Base-by-base conservation (phyloP, 2,329 filamentous ascomycete genomes). In the Nectriaceae sp. region DNA sequence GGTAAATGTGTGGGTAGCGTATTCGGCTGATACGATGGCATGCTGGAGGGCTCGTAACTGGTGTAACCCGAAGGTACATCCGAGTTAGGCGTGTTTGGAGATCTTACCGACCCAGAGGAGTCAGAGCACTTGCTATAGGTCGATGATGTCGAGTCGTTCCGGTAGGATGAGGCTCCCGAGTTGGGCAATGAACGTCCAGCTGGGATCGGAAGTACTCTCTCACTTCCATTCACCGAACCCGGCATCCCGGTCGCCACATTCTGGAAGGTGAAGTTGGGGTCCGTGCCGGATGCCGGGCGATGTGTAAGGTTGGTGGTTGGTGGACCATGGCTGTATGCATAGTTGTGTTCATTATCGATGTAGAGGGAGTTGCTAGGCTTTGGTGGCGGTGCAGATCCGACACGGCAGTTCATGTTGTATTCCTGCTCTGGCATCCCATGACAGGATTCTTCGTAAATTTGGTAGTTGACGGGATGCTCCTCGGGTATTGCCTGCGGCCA, bases 401-500 rank as follows among this genome's bases (percentile, higher is more conserved):
- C 48, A n/a, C 66, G 59, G 42, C 64, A 64, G 20, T 54, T 54
- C 42, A 68, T 56, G 40, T 57, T 49, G 46, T 65, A 67, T 15
- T 58, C 35, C 29, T 55, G 21, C 22, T 64, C 61, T 22, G 62
- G 47, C 15, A 58, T 50, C 11, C 55, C 16, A 3, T 50, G 48
- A 38, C 57, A 62, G 13, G 51, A 19, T 13, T 46, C 44, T 5
- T 47, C 56, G 46, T 65, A 65, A 18, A 66, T 37, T 26, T 47
- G 37, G 43, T 65, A 65, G 37, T 56, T 57, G 36, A 61, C 53
- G 41, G 42, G 21, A 21, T 57, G 54, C 5, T 67, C 62, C 15
- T 67, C 60, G 10, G 56, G n/a, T 21, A 66, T 62, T 21, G 54
- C 57, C 19, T 49, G 47, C 3, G 50, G 20, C 65, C 65, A 68